Evolutionary conservation across 176 grass and related monocot genomes (phyloP), one percentile per base, ranked within the genome.

Genomic region (Oryza australiensis): DNA sequence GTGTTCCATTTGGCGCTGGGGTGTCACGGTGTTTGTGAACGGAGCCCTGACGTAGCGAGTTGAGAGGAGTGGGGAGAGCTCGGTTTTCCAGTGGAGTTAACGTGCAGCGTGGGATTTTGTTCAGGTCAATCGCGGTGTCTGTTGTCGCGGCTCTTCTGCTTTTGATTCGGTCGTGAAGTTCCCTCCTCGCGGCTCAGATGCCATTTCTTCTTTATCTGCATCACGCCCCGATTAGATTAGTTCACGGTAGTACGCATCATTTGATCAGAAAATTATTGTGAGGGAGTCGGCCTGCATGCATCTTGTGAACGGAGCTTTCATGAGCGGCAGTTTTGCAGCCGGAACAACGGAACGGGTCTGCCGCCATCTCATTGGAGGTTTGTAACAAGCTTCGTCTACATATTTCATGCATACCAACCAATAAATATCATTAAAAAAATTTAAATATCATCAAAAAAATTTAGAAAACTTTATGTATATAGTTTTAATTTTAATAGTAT

Each of bases 321-420:
- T 16, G 5, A 5, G 49, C 30, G 81, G 48, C 75, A 11, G 76
- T 8, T 22, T 75, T 80, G 28, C 53, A 33, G 87, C 7, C 18
- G 64, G 53, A 41, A 76, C 77, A 35, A 63, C 82, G 71, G 87
- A 89, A 76, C 32, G 71, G 53, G 71, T 76, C 82, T 16, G 76
- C 30, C 51, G 64, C 62, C 22, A n/a, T 38, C 53, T 71, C 53
- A 64, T 80, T 76, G 82, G 20, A 53, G 30, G 13, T 34, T 14
- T n/a, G n/a, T n/a, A n/a, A n/a, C n/a, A n/a, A n/a, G n/a, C n/a
- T n/a, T n/a, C n/a, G n/a, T n/a, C n/a, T n/a, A n/a, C n/a, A n/a
- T n/a, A n/a, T n/a, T n/a, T n/a, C n/a, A n/a, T n/a, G n/a, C n/a
- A n/a, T n/a, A n/a, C n/a, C n/a, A n/a, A n/a, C n/a, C n/a, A n/a